A percentile compares a stretch with the other conserved stretches of the same genome.
Conservation (phyloP, 2,329 filamentous ascomycete species). For the Aureobasidium sp. region DNA sequence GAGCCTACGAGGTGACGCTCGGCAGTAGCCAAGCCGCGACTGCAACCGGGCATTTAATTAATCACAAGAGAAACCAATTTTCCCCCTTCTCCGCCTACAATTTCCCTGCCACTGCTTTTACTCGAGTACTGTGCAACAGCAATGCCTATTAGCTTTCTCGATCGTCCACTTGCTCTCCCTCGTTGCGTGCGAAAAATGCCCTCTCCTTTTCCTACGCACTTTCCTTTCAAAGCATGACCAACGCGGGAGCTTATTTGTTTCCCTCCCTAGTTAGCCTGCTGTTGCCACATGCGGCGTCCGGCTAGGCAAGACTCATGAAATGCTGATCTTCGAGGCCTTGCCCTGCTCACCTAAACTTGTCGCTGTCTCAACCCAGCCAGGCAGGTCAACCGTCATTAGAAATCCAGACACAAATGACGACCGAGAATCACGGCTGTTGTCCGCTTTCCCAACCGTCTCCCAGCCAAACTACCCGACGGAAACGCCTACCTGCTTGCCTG, state of each 20-base stretch:
- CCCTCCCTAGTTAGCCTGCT: not conserved
- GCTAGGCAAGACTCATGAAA: conserved; percentile 1
- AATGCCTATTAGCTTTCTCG: not conserved
- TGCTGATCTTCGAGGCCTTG: not conserved
- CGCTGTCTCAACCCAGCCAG: not conserved
- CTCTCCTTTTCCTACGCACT: not conserved
- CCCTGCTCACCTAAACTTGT: not conserved
- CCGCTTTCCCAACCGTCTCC: not conserved
- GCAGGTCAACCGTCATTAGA: not conserved
- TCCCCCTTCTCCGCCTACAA: not conserved
- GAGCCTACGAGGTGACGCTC: not conserved
- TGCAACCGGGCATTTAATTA: not conserved
- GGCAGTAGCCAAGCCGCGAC: not conserved
- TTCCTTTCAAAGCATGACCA: not conserved
- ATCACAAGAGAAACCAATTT: not conserved
- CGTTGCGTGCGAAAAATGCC: not conserved
- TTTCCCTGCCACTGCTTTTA: not conserved
- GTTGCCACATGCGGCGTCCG: conserved; percentile 10
- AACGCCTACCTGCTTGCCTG: conserved; percentile 1
- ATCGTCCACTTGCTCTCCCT: not conserved
- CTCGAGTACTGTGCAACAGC: not conserved
- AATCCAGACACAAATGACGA: conserved; percentile 1
- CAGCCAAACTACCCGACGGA: not conserved
- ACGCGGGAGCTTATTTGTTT: conserved; percentile 1
- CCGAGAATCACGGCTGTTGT: not conserved